Evolutionary conservation across 495 filamentous ascomycete species (phyloP), one percentile per base, ranked within the genome.

Genomic region (Aspergillus mulundensis): DNA sequence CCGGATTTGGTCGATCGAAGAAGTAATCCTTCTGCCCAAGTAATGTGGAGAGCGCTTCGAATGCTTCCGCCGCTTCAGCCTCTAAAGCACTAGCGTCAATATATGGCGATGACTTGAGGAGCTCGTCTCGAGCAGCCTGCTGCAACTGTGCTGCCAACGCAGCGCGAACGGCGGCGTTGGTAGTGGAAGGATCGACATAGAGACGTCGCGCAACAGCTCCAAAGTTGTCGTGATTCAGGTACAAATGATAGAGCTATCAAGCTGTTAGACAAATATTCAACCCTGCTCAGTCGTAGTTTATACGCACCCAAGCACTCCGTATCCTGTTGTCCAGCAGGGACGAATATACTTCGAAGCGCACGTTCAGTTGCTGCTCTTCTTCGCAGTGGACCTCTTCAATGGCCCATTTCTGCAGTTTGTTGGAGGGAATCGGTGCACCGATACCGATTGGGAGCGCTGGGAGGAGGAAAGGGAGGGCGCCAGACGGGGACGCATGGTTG

Each of bases 401-500:
- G 36, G 82, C 81, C 83, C 89, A 97, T 64, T 82, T 79, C 55
- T 87, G 77, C 23, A 97, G 72, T 61, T 85, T 85, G 56, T 66
- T 74, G 8, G 87, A 82, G 0, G 86, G 76, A n/a, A 94, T 74
- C 7, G 87, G 81, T 11, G 49, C 51, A 21, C 57, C 60, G 50
- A 64, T 50, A 34, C 56, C 59, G 56, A 62, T 30, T 62, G 74
- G 52, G 61, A 65, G 50, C 57, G 63, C 43, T 7, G 89, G 87
- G 10, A 93, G 80, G 44, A 98, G 81, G 73, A 96, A 98, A 10
- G 94, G 94, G 28, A 98, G 81, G 18, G 84, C 77, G 52, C 93
- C 93, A 30, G 85, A 86, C 0, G 94, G 93, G 12, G 91, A 95
- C 39, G 94, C 91, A 71, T 97, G 94, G 69, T 97, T 97, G 58